A percentile compares a stretch with the other conserved stretches of the same genome.
Evolutionary conservation across 139 green algal species (phyloP).

Genomic region (Coelastrella sp.): DNA sequence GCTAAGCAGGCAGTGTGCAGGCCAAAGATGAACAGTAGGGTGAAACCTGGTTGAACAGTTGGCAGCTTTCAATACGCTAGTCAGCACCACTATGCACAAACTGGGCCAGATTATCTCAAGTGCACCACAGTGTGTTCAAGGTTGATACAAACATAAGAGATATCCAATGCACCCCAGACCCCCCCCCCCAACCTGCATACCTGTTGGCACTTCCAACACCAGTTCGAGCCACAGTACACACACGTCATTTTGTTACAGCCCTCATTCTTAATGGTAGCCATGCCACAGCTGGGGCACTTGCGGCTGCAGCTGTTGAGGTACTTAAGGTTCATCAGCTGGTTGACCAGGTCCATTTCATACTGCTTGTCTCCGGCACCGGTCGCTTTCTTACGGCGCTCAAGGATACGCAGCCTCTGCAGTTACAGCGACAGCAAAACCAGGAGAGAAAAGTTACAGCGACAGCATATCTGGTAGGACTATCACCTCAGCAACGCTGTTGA

Average conservation of each 20-base stretch:
- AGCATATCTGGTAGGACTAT: no score
- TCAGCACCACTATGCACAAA: background rate
- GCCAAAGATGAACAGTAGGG: no score
- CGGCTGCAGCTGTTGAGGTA: slow-evolving; percentile 45
- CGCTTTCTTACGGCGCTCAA: slow-evolving; percentile 30
- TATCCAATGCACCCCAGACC: no score
- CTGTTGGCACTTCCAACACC: slow-evolving; percentile 56
- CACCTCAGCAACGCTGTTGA: no score
- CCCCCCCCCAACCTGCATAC: background rate
- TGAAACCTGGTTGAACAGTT: no score
- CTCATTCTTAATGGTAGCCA: slow-evolving; percentile 73
- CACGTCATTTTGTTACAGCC: slow-evolving; percentile 95
- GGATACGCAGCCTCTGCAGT: slow-evolving; percentile 25
- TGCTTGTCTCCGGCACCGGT: background rate
- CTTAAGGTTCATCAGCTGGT: slow-evolving; percentile 24
- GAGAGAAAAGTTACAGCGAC: background rate
- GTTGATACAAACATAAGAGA: no score
- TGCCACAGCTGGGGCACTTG: slow-evolving; percentile 76
- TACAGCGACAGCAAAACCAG: background rate
- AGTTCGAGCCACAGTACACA: slow-evolving; percentile 65
- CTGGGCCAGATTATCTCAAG: background rate
- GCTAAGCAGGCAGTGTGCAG: no score
- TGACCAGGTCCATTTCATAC: slow-evolving; percentile 18
- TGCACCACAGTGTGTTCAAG: no score
- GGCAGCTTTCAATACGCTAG: no score